Evolutionary conservation across 495 filamentous ascomycete genomes (phyloP).

Genomic region (Lasiosphaeria ovina): DNA sequence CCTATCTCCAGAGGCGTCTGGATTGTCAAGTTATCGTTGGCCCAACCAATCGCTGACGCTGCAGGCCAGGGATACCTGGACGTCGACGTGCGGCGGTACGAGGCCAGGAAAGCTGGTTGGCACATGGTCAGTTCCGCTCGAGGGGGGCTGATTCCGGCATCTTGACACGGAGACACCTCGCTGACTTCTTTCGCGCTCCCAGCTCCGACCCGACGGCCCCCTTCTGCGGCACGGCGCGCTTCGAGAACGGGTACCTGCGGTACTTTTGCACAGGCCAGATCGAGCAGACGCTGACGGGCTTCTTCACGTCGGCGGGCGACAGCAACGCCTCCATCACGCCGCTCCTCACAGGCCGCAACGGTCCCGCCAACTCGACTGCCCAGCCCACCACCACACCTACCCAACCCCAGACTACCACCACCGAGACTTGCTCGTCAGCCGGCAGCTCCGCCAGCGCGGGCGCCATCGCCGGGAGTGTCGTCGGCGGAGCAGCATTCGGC

Average conservation of each 20-base stretch:
- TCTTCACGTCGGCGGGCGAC: conserved; percentile 6
- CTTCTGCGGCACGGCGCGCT: conserved; percentile 3
- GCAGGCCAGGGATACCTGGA: too few relatives aligned
- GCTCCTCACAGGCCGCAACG: conserved; percentile 6
- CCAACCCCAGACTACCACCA: background rate
- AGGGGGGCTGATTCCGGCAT: too few relatives aligned
- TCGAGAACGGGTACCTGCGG: conserved; percentile 2
- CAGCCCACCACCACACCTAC: background rate
- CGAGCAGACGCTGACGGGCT: background rate
- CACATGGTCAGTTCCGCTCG: background rate
- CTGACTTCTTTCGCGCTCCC: background rate
- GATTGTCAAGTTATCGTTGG: too few relatives aligned
- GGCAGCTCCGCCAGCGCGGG: background rate
- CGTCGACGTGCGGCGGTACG: too few relatives aligned
- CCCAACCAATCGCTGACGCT: too few relatives aligned
- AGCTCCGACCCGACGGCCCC: background rate
- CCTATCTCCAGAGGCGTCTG: too few relatives aligned
- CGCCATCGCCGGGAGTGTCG: conserved; percentile 1
- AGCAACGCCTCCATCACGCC: background rate
- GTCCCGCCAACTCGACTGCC: too few relatives aligned
- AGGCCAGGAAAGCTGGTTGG: too few relatives aligned
- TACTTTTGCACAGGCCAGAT: conserved; percentile 5
- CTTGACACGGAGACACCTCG: background rate
- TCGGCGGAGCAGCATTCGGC: conserved; percentile 1
- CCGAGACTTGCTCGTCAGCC: background rate